Evolutionary conservation across 2,329 filamentous ascomycete species (phyloP), one percentile per base, ranked within the genome.

Genomic region (Claviceps fusiformis): DNA sequence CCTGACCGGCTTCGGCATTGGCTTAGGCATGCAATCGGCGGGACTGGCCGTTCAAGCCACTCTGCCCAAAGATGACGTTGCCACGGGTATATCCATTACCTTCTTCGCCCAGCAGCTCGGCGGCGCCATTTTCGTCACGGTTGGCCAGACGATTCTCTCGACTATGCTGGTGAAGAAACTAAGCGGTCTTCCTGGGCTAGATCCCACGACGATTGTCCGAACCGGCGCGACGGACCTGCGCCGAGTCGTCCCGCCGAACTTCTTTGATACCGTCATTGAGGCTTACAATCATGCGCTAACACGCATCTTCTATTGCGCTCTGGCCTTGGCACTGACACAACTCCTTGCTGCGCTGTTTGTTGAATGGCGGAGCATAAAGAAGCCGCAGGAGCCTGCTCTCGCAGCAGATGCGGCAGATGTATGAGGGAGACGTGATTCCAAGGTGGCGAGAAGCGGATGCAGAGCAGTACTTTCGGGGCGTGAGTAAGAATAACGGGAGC

Each of bases 331-430:
- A 0, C 67, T 75, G 6, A 63, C 78, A 2, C 78, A 78, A 11
- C 70, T 87, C 7, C n/a, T 84, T 10, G 81, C 77, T 8, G 75
- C 79, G 0, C 62, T 78, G 2, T 75, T 75, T 27, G 76, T 88
- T 60, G 77, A 87, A 66, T 88, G 85, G 85, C 81, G 73, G 65
- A 82, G 72, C 59, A 81, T 87, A 62, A 87, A 86, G 73, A 80
- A 79, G 62, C 54, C 33, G 5, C 62, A 63, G 57, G 35, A 15
- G 48, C 8, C 57, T 35, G 51, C 33, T 52, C 24, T 13, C 6
- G 24, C 29, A 4, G 3, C 13, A 19, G 43, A 27, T 27, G n/a
- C 43, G 19, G 4, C 19, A 11, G n/a, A 27, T 5, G 19, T 5
- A 19, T 45, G 43, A 44, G n/a, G n/a, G n/a, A 24, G 3, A n/a